phyloP scores from a whole-genome alignment of 768 basidiomycete genomes.

The Lanmaoa pseudosensibilis region DNA sequence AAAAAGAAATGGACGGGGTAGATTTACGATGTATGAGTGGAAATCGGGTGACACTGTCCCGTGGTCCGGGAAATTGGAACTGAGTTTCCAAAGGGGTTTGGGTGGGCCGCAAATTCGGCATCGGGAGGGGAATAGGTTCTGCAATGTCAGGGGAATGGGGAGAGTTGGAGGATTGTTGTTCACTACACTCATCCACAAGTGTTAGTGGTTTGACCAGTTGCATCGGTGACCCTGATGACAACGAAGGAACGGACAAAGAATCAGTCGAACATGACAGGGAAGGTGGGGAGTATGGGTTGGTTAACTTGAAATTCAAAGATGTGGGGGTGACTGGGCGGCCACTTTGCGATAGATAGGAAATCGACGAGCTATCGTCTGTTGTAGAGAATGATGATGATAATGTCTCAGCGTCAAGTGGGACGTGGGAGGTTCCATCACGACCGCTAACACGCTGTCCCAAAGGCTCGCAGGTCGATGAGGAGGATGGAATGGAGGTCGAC shows the following conservation, averaged over 20 bases:
- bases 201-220: conserved; percentile 39
- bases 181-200: conserved; percentile 32
- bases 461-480: conserved; percentile 6
- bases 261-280: conserved; percentile 60
- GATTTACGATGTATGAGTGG: conserved; percentile 39
- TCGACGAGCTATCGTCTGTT: conserved; percentile 35
- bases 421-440: not conserved
- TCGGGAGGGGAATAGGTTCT: conserved; percentile 30
- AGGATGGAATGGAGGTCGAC: not conserved
- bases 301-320: conserved; percentile 30
- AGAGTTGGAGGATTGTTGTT: conserved; percentile 25
- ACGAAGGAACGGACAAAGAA: conserved; percentile 55
- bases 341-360: conserved; percentile 30
- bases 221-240: conserved; percentile 45
- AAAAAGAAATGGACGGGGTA: conserved; percentile 34
- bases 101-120: conserved; percentile 22
- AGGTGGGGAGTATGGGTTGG: conserved; percentile 38
- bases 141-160: conserved; percentile 31
- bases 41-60: conserved; percentile 31
- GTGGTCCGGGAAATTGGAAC: conserved; percentile 49
- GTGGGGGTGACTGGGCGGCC: conserved; percentile 39
- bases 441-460: not conserved
- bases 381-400: conserved; percentile 26
- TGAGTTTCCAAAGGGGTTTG: conserved; percentile 18
- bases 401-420: conserved; percentile 19